phyloP scores from a whole-genome alignment of 2,329 filamentous ascomycete species.

The Cercospora sp. region DNA sequence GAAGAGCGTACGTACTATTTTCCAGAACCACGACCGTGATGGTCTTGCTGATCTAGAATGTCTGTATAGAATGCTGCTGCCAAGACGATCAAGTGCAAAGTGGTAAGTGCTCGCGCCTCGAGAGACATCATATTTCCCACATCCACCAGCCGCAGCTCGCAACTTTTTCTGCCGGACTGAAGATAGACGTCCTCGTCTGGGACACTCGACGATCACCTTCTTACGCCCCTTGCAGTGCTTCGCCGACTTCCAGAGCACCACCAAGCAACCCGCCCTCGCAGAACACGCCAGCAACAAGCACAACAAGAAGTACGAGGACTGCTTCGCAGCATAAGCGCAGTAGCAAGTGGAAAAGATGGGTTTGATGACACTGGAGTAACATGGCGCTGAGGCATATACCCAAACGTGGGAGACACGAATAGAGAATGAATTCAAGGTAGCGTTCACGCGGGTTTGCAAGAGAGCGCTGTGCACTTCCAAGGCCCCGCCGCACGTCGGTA shows the following conservation, averaged over 20 bases:
- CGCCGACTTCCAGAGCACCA: constrained; percentile 76
- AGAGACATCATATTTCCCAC: neutral
- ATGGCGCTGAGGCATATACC: constrained; percentile 10
- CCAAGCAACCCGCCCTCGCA: constrained; percentile 67
- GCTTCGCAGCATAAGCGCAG: constrained; percentile 54
- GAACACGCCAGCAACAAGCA: constrained; percentile 77
- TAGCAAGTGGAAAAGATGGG: neutral
- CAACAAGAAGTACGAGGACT: constrained; percentile 68
- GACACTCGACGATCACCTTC: neutral
- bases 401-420: constrained; percentile 12
- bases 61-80: constrained; percentile 66
- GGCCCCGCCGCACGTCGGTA: neutral
- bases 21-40: constrained; percentile 4
- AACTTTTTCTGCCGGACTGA: neutral
- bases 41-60: neutral
- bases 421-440: neutral
- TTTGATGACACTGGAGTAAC: neutral
- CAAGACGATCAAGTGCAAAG: constrained; percentile 72
- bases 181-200: neutral
- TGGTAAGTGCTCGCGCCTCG: constrained; percentile 33
- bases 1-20: constrained; percentile 22
- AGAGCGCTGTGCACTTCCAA: neutral
- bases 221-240: constrained; percentile 56
- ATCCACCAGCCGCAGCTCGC: neutral
- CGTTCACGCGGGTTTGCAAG: neutral